Evolutionary conservation across 495 filamentous ascomycete species (phyloP).

Genomic region (Xylaria nigripes): DNA sequence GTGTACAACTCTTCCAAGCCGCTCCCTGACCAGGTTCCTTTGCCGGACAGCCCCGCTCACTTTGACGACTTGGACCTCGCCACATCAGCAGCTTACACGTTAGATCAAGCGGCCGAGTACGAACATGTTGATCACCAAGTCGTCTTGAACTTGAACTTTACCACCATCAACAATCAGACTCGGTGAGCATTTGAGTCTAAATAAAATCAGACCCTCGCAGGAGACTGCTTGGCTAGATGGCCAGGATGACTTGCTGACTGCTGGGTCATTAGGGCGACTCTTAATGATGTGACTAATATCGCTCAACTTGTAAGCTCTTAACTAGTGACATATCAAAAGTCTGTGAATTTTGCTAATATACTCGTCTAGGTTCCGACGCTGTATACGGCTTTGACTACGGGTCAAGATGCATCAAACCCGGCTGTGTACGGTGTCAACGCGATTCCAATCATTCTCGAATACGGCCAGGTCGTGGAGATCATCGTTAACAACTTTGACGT

Average conservation of each 20-base stretch:
- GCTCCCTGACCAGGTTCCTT: constrained; percentile 32
- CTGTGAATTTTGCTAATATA: neutral
- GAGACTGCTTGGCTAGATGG: neutral
- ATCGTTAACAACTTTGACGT: constrained; percentile 68
- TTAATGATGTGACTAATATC: constrained; percentile 1
- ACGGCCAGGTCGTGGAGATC: constrained; percentile 64
- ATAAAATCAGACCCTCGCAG: neutral
- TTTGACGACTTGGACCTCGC: constrained; percentile 52
- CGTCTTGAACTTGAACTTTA: constrained; percentile 52
- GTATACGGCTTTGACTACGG: constrained; percentile 45
- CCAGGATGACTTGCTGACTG: neutral
- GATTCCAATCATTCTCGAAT: constrained; percentile 45
- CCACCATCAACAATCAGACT: constrained; percentile 58
- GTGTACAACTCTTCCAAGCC: constrained; percentile 51
- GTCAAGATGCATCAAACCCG: neutral
- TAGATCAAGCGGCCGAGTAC: constrained; percentile 30
- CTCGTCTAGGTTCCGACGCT: constrained; percentile 57
- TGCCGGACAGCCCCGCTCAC: constrained; percentile 35
- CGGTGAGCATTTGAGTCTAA: constrained; percentile 34
- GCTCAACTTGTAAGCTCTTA: neutral
- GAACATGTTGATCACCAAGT: constrained; percentile 45
- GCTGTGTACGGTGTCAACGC: constrained; percentile 1
- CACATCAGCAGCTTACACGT: constrained; percentile 42
- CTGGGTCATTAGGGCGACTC: neutral
- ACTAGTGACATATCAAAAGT: neutral